These are phyloP conservation scores for Neonothopanus nambi DNA, from an alignment of 1,284 basidiomycete genomes.

Conservation along the genomic window DNA sequence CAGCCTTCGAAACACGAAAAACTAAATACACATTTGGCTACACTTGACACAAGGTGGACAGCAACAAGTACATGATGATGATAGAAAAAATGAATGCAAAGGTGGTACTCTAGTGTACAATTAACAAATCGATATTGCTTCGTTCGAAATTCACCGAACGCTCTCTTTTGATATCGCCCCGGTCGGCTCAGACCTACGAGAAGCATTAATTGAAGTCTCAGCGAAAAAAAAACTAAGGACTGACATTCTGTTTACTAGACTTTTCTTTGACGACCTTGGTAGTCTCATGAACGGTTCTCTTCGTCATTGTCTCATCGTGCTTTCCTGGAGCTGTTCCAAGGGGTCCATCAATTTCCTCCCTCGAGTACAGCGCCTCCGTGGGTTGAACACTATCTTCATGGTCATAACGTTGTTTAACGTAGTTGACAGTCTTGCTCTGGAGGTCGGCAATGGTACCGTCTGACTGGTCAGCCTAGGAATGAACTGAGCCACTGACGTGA, in stretches of 20 bases:
- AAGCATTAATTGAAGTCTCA: not conserved
- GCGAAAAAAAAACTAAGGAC: conserved; percentile 13
- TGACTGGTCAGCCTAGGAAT: conserved; percentile 39
- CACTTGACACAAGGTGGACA: too few relatives aligned
- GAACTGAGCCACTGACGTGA: not conserved
- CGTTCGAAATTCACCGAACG: too few relatives aligned
- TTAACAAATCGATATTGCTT: too few relatives aligned
- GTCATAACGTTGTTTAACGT: conserved; percentile 34
- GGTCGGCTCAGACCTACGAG: conserved; percentile 31
- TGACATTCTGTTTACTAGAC: conserved; percentile 27
- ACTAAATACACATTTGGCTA: too few relatives aligned
- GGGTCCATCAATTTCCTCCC: conserved; percentile 30
- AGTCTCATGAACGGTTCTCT: conserved; percentile 21
- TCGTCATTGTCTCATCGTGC: conserved; percentile 10
- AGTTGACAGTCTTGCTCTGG: conserved; percentile 39
- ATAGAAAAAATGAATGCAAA: too few relatives aligned
- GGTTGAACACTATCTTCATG: conserved; percentile 30
- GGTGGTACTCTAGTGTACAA: too few relatives aligned
- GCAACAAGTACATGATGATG: too few relatives aligned
- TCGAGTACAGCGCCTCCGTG: conserved; percentile 34
- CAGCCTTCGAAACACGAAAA: too few relatives aligned
- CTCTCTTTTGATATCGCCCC: conserved; percentile 23
- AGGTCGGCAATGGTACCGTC: conserved; percentile 28
- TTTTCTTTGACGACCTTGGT: conserved; percentile 19
- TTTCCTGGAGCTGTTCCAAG: conserved; percentile 19